Base-by-base conservation (phyloP, 495 filamentous ascomycete genomes). In the Xylaria telfairii region DNA sequence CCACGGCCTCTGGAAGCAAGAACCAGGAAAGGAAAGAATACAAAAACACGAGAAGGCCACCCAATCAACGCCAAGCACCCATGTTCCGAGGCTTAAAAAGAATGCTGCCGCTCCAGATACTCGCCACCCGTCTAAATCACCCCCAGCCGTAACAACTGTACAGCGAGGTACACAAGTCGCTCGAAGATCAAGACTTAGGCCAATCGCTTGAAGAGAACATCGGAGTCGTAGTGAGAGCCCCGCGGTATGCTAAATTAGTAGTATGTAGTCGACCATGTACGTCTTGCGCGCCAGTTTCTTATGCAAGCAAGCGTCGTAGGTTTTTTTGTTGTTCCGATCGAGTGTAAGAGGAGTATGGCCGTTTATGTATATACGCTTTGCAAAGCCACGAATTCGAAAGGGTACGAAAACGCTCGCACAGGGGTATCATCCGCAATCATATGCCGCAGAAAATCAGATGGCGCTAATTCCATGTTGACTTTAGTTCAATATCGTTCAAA, bases 1-100 rank as follows among this genome's bases (percentile, higher is more conserved):
- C 74, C 78, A 61, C 75, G 71, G 57, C 72, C 73, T 51, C 46
- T 53, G 44, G 32, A 65, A 72, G 34, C 26, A 53, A 26, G 65
- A 70, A 65, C 59, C 34, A 41, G 32, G 24, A 46, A 64, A 57
- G 13, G 66, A 42, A 19, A 34, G 10, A 56, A 21, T 57, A 30
- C 17, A 62, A 70, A 72, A 54, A 67, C 21, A 28, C 60, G 42
- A 72, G 41, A 63, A 26, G 56, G 7, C 49, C 47, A 41, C 46
- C 57, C 12, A 17, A 12, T 41, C 0, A 69, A 51, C 57, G 67
- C 67, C 67, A 51, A 63, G n/a, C 56, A 28, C 57, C 67, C 30
- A 15, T 6, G 4, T 63, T n/a, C 28, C 19, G 34, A 42, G 39
- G 57, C 54, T 41, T 26, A 21, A 63, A 59, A 46, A 63, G 57